Evolutionary conservation across 2,329 filamentous ascomycete species (phyloP), one percentile per base, ranked within the genome.

Genomic region (Bipolaris zeicola): DNA sequence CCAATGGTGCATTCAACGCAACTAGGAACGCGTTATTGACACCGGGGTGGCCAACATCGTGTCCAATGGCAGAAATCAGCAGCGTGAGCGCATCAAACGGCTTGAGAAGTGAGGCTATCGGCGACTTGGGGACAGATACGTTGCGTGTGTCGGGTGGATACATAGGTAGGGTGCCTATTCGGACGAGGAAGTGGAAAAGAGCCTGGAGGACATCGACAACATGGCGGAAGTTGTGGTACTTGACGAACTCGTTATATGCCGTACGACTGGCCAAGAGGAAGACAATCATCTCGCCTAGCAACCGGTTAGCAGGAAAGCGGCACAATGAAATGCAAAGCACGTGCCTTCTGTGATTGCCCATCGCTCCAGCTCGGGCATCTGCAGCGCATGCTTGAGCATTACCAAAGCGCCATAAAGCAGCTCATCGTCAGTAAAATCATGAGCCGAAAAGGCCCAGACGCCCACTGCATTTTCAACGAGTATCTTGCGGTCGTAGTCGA

Each of bases 221-320:
- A 77, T 99, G 95, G 52, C 94, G 90, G 75, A 98, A 99, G 77
- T 99, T 99, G 81, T 99, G 95, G 72, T 98, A 99, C 20, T 94
- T 90, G 34, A 97, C 92, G 75, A 96, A 96, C 56, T 87, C 90
- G 76, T 98, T 98, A 79, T 99, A 99, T n/a, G 95, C 91, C 45
- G 89, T 88, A 60, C 94, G 89, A 70, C 92, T 95, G 50, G 93
- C 92, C 61, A 96, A 85, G 58, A 98, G 82, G 71, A 96, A 98
- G 51, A 86, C 88, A 63, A 90, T 89, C 26, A 99, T 82, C 74
- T 96, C 89, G 66, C 90, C 92, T 91, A 69, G 1, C 8, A 41
- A 62, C 24, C 26, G 14, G 60, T 73, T 57, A 75, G 67, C 48
- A 39, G 31, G 41, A 6, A 45, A 31, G 14, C 37, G 6, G 22